These are phyloP conservation scores for Microbotryomycetes sp. DNA, from an alignment of 1,284 basidiomycete species.

Conservation along the genomic window DNA sequence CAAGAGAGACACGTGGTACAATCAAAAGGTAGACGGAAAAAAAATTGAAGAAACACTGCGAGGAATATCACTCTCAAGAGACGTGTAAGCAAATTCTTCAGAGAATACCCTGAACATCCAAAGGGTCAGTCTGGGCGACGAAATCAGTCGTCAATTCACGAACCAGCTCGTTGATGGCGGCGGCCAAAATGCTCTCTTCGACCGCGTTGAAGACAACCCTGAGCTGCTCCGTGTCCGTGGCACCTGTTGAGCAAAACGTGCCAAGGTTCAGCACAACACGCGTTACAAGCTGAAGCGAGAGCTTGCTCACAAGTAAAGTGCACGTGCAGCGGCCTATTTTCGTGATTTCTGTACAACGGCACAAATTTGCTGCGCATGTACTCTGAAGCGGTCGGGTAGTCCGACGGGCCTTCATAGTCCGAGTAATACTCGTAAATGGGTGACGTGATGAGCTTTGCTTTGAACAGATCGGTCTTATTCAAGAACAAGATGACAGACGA, in stretches of 20 bases:
- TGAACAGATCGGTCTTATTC: constrained; percentile 80
- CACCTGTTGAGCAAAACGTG: neutral
- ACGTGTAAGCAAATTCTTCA: neutral
- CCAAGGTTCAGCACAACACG: neutral
- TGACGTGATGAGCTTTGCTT: constrained; percentile 28
- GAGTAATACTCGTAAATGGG: constrained; percentile 34
- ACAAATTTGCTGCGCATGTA: constrained; percentile 33
- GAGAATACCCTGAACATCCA: neutral
- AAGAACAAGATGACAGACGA: constrained; percentile 35
- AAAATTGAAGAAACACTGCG: too few species aligned
- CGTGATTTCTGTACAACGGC: constrained; percentile 27
- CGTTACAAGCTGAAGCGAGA: neutral
- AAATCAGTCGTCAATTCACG: neutral
- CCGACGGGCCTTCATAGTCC: constrained; percentile 30
- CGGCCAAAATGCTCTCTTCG: constrained; percentile 30
- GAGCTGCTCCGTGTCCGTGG: constrained; percentile 29
- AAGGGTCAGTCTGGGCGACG: neutral
- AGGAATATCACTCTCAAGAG: too few species aligned
- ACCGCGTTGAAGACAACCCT: constrained; percentile 28
- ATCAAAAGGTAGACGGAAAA: too few species aligned
- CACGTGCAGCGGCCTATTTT: constrained; percentile 19
- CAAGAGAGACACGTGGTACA: too few species aligned
- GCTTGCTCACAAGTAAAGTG: constrained; percentile 22
- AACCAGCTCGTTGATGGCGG: constrained; percentile 27
- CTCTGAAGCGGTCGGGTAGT: constrained; percentile 29